phyloP scores from a whole-genome alignment of 2,329 filamentous ascomycete genomes.

The Thielaviopsis cerberus region DNA sequence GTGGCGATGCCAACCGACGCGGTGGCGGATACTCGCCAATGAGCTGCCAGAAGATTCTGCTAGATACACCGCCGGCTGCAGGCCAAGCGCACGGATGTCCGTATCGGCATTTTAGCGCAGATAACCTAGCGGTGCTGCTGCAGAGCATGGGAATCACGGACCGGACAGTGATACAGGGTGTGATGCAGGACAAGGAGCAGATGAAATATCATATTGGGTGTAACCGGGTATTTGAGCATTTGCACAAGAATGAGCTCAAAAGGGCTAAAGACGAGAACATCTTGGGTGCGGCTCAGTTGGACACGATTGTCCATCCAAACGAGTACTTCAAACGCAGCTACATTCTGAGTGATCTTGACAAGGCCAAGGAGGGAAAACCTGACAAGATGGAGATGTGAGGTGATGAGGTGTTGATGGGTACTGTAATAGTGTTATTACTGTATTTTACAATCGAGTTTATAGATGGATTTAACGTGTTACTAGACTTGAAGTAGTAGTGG shows the following conservation, averaged over 20 bases:
- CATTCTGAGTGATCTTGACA: slow-evolving; percentile 60
- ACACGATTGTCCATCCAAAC: slow-evolving; percentile 94
- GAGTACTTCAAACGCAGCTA: slow-evolving; percentile 96
- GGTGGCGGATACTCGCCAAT: slow-evolving; percentile 78
- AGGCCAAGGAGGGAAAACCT: background rate
- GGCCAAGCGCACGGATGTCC: slow-evolving; percentile 93
- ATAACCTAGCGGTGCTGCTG: slow-evolving; percentile 64
- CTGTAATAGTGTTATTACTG: background rate
- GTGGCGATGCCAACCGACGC: slow-evolving; percentile 73
- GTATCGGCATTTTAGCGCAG: slow-evolving; percentile 75
- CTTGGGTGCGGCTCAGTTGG: slow-evolving; percentile 57
- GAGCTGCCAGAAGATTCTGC: slow-evolving; percentile 87
- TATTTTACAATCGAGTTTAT: no score
- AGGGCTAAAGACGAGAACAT: slow-evolving; percentile 56
- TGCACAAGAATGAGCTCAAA: slow-evolving; percentile 63
- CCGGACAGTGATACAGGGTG: slow-evolving; percentile 54
- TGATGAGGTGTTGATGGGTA: background rate
- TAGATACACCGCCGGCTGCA: slow-evolving; percentile 66
- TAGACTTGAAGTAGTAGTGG: no score
- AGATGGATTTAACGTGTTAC: no score
- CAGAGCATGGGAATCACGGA: slow-evolving; percentile 67
- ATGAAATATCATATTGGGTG: slow-evolving; percentile 89
- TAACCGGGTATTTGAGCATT: slow-evolving; percentile 84
- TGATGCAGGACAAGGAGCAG: slow-evolving; percentile 76
- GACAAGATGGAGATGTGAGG: slow-evolving; percentile 4